A percentile compares a stretch with the other conserved stretches of the same genome.
These are phyloP conservation scores for Aspergillus flavus DNA, from an alignment of 2,329 filamentous ascomycete genomes.

Conservation along the genomic window DNA sequence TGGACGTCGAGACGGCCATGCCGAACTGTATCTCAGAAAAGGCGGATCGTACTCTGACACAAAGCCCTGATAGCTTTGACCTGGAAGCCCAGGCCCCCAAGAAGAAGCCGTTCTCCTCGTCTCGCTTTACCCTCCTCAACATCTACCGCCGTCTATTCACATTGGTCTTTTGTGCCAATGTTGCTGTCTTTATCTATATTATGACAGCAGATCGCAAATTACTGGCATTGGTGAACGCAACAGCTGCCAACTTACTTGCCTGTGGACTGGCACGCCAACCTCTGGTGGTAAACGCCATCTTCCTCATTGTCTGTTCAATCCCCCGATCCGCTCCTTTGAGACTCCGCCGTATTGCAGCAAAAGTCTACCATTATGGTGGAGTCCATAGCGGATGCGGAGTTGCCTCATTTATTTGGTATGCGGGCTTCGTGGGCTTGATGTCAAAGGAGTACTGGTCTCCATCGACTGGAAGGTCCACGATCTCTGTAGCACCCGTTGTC, in stretches of 20 bases:
- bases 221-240: slow-evolving; percentile 45
- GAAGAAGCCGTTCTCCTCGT: slow-evolving; percentile 28
- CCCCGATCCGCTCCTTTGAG: slow-evolving; percentile 50
- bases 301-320: slow-evolving; percentile 47
- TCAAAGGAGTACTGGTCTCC: slow-evolving; percentile 37
- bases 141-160: slow-evolving; percentile 49
- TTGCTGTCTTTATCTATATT: slow-evolving; percentile 40
- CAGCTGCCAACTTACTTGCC: slow-evolving; percentile 50
- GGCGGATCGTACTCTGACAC: slow-evolving; percentile 17
- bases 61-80: slow-evolving; percentile 23
- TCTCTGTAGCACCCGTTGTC: slow-evolving; percentile 47
- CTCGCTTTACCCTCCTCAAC: slow-evolving; percentile 42
- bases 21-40: slow-evolving; percentile 21
- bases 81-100: slow-evolving; percentile 32
- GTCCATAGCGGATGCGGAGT: slow-evolving; percentile 56
- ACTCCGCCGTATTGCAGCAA: slow-evolving; percentile 50
- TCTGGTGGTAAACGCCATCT: slow-evolving; percentile 56
- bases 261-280: slow-evolving; percentile 56
- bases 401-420: slow-evolving; percentile 52
- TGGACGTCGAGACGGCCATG: slow-evolving; percentile 20
- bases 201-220: slow-evolving; percentile 40
- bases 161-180: slow-evolving; percentile 43
- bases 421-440: slow-evolving; percentile 39
- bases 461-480: slow-evolving; percentile 15
- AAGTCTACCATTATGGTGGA: slow-evolving; percentile 58